Conservation (phyloP, 75 land plant genomes). For the Isoetes taiwanensis region DNA sequence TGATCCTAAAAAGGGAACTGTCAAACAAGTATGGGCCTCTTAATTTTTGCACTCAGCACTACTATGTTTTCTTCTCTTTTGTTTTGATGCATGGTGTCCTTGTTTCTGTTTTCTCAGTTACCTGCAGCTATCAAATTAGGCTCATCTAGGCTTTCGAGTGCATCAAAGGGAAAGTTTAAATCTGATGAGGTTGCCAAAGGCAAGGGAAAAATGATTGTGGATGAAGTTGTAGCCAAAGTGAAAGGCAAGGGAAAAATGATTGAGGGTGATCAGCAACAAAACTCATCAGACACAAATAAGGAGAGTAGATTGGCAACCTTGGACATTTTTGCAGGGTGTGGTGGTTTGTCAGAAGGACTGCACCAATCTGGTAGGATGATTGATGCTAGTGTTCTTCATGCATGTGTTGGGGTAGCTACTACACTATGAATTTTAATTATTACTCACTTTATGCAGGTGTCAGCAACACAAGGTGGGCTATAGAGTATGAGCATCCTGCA, state of each 20-base stretch:
- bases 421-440: too few relatives aligned
- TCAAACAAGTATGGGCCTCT: slow-evolving; percentile 64
- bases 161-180: slow-evolving; percentile 15
- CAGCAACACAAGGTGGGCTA: slow-evolving; percentile 84
- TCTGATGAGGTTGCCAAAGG: too few relatives aligned
- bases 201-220: slow-evolving; percentile 11
- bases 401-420: too few relatives aligned
- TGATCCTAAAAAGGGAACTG: slow-evolving; percentile 64
- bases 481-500: slow-evolving; percentile 93
- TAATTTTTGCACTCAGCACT: too few relatives aligned
- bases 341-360: slow-evolving; percentile 90
- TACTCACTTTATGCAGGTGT: slow-evolving; percentile 67
- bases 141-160: slow-evolving; percentile 11
- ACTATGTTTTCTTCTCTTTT: too few relatives aligned
- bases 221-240: slow-evolving; percentile 43
- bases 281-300: slow-evolving; percentile 9
- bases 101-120: too few relatives aligned
- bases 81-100: too few relatives aligned
- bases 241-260: slow-evolving; percentile 47
- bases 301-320: slow-evolving; percentile 43
- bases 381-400: too few relatives aligned
- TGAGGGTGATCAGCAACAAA: slow-evolving; percentile 11
- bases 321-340: slow-evolving; percentile 99
- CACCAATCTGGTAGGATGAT: slow-evolving; percentile 88
- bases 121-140: slow-evolving; percentile 50